Evolutionary conservation across 2,329 filamentous ascomycete species (phyloP).

Genomic region (Colletotrichum karsti): DNA sequence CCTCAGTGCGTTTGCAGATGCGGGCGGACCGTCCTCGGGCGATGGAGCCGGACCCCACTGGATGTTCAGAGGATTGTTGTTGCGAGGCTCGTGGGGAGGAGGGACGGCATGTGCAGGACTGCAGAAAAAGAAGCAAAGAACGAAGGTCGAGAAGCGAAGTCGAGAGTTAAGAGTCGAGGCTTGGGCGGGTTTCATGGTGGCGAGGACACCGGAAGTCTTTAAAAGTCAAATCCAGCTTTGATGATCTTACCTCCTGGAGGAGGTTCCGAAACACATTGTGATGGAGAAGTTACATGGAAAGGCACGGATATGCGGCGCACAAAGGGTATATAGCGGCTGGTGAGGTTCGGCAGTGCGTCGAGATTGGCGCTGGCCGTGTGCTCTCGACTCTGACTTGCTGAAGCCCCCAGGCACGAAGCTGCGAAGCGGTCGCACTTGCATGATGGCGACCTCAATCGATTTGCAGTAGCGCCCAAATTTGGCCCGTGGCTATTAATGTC

Average conservation of each 20-base stretch:
- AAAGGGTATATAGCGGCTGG: conserved; percentile 67
- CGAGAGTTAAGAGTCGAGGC: conserved; percentile 36
- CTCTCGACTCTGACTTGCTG: conserved; percentile 53
- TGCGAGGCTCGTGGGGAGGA: conserved; percentile 31
- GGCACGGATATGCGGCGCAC: conserved; percentile 50
- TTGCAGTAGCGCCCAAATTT: conserved; percentile 42
- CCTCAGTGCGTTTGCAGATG: conserved; percentile 66
- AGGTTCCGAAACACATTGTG: conserved; percentile 60
- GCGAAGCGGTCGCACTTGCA: conserved; percentile 44
- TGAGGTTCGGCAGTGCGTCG: conserved; percentile 56
- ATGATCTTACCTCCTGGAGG: conserved; percentile 53
- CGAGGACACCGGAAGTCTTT: conserved; percentile 38
- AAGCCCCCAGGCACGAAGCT: conserved; percentile 37
- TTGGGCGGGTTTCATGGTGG: conserved; percentile 51
- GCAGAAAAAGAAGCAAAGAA: conserved; percentile 34
- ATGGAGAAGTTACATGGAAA: conserved; percentile 55
- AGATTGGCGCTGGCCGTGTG: conserved; percentile 50
- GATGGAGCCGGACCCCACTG: conserved; percentile 65
- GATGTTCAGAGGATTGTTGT: conserved; percentile 52
- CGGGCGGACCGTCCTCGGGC: conserved; percentile 66
- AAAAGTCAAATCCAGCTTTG: conserved; percentile 35
- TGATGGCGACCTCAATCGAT: conserved; percentile 43
- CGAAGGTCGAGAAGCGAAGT: conserved; percentile 31
- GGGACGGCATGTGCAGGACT: conserved; percentile 41
- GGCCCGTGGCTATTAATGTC: conserved; percentile 36